A percentile compares a stretch with the other conserved stretches of the same genome.
These are phyloP conservation scores for Ceratocystis huliohia DNA, from an alignment of 2,329 filamentous ascomycete genomes.

Conservation along the genomic window DNA sequence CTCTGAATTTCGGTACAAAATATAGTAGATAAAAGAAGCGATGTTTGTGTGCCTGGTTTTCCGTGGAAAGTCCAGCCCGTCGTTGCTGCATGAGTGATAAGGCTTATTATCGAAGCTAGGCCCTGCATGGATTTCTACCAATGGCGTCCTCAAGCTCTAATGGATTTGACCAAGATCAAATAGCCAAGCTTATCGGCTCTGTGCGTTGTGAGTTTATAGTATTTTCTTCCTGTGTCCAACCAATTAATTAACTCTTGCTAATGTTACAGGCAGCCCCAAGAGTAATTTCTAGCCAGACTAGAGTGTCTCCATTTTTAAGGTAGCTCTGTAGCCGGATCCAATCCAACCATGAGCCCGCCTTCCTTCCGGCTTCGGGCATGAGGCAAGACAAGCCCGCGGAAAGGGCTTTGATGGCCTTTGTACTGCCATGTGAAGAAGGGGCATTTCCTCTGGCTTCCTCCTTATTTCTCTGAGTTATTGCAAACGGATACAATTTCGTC, in stretches of 20 bases:
- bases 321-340: background rate
- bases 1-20: background rate
- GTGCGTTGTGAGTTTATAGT: too few species aligned
- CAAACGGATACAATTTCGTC: background rate
- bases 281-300: background rate
- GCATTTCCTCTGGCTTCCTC: background rate
- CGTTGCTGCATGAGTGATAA: background rate
- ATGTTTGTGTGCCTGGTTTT: constrained; percentile 7
- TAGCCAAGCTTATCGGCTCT: too few species aligned
- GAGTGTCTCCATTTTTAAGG: background rate
- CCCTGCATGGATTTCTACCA: background rate
- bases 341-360: background rate
- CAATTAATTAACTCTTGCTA: background rate
- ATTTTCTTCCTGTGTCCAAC: background rate
- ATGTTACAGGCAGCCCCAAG: background rate
- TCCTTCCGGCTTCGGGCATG: constrained; percentile 7
- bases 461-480: background rate
- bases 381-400: constrained; percentile 7
- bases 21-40: background rate
- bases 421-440: background rate
- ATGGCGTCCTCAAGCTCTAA: too few species aligned
- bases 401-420: background rate
- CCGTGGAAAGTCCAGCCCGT: constrained; percentile 15
- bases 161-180: too few species aligned
- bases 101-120: background rate